Percentiles rank a stretch among this genome's conserved stretches.
phyloP scores from a whole-genome alignment of 805 yeast species.

The Lipomyces mesembrius region DNA sequence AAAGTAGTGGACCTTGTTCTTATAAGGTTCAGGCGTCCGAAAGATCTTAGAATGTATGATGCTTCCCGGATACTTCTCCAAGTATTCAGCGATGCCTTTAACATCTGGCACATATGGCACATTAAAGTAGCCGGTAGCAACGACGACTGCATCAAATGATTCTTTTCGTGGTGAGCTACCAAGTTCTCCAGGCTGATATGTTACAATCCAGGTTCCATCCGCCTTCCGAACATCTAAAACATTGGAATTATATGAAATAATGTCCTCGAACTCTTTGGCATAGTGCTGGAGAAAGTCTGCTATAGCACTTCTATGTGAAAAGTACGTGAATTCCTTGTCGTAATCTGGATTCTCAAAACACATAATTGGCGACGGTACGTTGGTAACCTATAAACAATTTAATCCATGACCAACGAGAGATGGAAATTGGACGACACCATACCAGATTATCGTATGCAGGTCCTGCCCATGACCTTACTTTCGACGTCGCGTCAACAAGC shows the following conservation, averaged over 20 bases:
- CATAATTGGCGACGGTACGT: conserved; percentile 69
- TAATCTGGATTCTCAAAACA: conserved; percentile 61
- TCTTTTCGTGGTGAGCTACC: conserved; percentile 18
- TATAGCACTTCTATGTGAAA: conserved; percentile 67
- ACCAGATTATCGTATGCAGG: conserved; percentile 68
- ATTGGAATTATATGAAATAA: conserved; percentile 54
- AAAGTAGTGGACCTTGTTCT: conserved; percentile 45
- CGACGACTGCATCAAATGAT: conserved; percentile 61
- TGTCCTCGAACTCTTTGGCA: conserved; percentile 50
- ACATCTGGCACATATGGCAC: conserved; percentile 64
- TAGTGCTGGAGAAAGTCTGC: conserved; percentile 64
- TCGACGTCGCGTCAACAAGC: conserved; percentile 24
- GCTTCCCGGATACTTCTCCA: conserved; percentile 51
- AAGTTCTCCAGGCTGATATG: conserved; percentile 32
- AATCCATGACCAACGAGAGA: neutral
- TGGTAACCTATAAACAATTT: conserved; percentile 52
- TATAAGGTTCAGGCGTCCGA: conserved; percentile 53
- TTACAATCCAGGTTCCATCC: conserved; percentile 52
- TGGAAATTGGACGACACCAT: neutral
- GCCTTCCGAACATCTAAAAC: conserved; percentile 52
- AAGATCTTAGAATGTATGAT: conserved; percentile 64
- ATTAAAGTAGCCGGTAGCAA: conserved; percentile 69
- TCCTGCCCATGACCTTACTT: conserved; percentile 51
- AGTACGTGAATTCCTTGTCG: conserved; percentile 50
- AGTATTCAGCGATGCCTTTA: conserved; percentile 58